These are phyloP conservation scores for Haplographium delicatum DNA, from an alignment of 495 filamentous ascomycete genomes.

Conservation along the genomic window DNA sequence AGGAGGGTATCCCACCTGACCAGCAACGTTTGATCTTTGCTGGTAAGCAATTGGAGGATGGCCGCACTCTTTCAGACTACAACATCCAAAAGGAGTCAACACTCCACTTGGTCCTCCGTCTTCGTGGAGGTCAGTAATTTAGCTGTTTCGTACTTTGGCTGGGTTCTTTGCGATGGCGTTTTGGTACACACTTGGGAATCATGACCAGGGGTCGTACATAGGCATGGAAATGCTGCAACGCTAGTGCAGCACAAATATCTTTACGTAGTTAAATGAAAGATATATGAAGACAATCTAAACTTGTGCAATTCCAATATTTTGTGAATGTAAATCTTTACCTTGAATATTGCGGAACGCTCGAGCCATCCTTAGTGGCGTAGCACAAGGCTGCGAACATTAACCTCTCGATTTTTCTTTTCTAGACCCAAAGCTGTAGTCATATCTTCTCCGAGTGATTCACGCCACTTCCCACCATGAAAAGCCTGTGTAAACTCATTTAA, in stretches of 20 bases:
- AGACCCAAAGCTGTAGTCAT: neutral
- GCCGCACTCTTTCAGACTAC: constrained; percentile 78
- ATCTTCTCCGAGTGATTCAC: neutral
- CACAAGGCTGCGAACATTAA: constrained; percentile 2
- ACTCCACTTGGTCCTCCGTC: constrained; percentile 79
- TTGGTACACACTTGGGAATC: constrained; percentile 1
- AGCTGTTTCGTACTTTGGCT: constrained; percentile 11
- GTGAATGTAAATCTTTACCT: neutral
- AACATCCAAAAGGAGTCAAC: constrained; percentile 94
- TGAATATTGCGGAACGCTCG: neutral
- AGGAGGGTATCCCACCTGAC: constrained; percentile 86
- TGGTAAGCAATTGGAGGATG: constrained; percentile 87
- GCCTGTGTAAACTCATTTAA: neutral
- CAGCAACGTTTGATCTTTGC: constrained; percentile 89
- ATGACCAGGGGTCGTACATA: constrained; percentile 11
- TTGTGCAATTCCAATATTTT: constrained; percentile 8
- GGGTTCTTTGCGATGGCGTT: constrained; percentile 30
- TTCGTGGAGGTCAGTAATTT: constrained; percentile 73
- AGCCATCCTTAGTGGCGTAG: neutral
- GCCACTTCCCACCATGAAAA: neutral
- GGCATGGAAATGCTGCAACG: constrained; percentile 14
- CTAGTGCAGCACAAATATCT: too few species aligned
- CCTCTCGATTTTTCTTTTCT: neutral
- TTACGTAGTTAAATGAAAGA: constrained; percentile 17
- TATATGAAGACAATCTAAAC: constrained; percentile 4